Evolutionary conservation across 495 filamentous ascomycete genomes (phyloP).

Genomic region (Hyaloscypha finlandica): DNA sequence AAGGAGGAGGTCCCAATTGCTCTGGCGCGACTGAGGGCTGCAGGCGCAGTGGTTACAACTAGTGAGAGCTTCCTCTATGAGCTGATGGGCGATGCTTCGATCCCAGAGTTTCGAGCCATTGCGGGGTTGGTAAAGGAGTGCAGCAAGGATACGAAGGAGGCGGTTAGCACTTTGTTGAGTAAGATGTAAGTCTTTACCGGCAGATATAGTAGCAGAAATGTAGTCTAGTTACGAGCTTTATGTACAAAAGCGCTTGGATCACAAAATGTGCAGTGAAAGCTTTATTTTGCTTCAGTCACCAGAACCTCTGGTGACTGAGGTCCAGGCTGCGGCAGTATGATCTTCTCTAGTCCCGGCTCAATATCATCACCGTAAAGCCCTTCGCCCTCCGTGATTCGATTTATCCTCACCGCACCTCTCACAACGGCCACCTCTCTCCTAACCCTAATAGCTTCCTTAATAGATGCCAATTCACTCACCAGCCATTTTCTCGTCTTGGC

Average conservation of each 20-base stretch:
- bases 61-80: slow-evolving; percentile 94
- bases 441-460: slow-evolving; percentile 10
- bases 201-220: neutral
- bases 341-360: slow-evolving; percentile 10
- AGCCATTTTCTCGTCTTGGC: slow-evolving; percentile 1
- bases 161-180: slow-evolving; percentile 62
- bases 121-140: slow-evolving; percentile 79
- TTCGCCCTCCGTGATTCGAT: slow-evolving; percentile 13
- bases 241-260: neutral
- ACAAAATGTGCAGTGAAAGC: neutral
- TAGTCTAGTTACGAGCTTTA: neutral
- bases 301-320: too few relatives aligned
- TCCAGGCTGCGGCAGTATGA: slow-evolving; percentile 2
- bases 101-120: slow-evolving; percentile 72
- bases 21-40: slow-evolving; percentile 69
- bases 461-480: neutral
- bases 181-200: slow-evolving; percentile 54
- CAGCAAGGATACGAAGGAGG: slow-evolving; percentile 62
- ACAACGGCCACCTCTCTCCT: slow-evolving; percentile 12
- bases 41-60: slow-evolving; percentile 78
- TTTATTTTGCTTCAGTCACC: neutral
- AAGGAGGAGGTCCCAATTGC: slow-evolving; percentile 78
- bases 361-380: slow-evolving; percentile 15
- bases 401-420: slow-evolving; percentile 1
- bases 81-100: slow-evolving; percentile 82